Evolutionary conservation across 495 filamentous ascomycete species (phyloP), one percentile per base, ranked within the genome.

Genomic region (Umbilicaria muhlenbergii): DNA sequence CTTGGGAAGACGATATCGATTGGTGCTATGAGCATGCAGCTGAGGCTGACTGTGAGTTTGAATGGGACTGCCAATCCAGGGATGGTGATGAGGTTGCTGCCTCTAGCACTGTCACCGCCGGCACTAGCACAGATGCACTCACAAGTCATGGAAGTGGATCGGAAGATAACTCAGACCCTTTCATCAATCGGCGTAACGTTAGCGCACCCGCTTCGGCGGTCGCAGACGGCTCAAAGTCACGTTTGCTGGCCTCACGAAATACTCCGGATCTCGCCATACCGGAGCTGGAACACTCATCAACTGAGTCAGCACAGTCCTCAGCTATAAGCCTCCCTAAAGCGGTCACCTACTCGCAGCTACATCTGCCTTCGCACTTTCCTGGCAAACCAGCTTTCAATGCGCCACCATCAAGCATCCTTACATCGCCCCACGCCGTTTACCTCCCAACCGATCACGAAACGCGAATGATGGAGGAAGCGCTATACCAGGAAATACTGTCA

Each of bases 1-100:
- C 57, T 16, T 96, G 89, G 89, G 89, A 96, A 53, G 84, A 87
- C 36, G 86, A 88, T 51, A 89, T 96, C 51, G 88, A 94, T 57
- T 95, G 83, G 58, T 91, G 81, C 57, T 96, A 95, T 53, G 83
- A 94, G 48, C 77, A 91, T 58, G 85, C 80, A 38, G 85, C 81
- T 7, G 89, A 95, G 58, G 86, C 86, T 1, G 76, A 86, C 51
- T 94, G 83, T 54, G 76, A 95, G 50, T 94, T 87, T 49, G 81
- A 91, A 46, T 94, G 86, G 86, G 71, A 78, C 38, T 72, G 76
- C 38, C 54, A 50, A 8, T 68, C 66, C 15, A 47, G 64, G 5
- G 58, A 67, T 3, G 42, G 37, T 8, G 28, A 31, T 36, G 38
- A 42, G 36, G 11, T 32, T 24, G 13, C 32, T 16, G 39, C 17